Percentiles rank a stretch among this genome's conserved stretches.
phyloP scores from a whole-genome alignment of 352 stramenopile species.

The Globisporangium megalacanthum region DNA sequence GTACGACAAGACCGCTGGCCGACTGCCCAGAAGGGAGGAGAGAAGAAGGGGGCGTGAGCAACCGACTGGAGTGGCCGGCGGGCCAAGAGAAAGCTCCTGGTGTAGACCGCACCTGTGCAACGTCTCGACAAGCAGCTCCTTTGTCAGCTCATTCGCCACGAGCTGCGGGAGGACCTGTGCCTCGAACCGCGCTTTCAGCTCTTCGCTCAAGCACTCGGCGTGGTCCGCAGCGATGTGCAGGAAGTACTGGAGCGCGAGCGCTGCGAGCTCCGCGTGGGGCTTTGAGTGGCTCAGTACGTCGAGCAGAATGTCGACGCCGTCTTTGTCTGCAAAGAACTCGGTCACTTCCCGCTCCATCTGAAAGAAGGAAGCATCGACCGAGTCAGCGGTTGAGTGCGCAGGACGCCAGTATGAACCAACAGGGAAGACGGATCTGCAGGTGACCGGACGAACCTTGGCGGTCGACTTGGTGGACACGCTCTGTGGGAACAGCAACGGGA shows the following conservation, averaged over 20 bases:
- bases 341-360: constrained; percentile 62
- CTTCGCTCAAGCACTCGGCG: constrained; percentile 26
- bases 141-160: constrained; percentile 52
- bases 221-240: constrained; percentile 70
- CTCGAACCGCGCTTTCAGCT: constrained; percentile 37
- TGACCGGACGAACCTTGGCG: constrained; percentile 32
- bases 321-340: constrained; percentile 37
- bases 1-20: constrained; percentile 50
- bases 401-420: too few species aligned
- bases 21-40: too few species aligned
- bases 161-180: constrained; percentile 52
- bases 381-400: too few species aligned
- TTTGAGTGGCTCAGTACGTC: constrained; percentile 66
- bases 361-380: not conserved
- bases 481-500: constrained; percentile 70
- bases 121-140: constrained; percentile 72
- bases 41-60: too few species aligned
- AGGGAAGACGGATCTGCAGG: too few species aligned
- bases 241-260: constrained; percentile 78
- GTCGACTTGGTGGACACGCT: constrained; percentile 47
- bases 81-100: too few species aligned
- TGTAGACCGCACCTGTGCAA: constrained; percentile 47
- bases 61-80: too few species aligned
- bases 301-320: constrained; percentile 57
- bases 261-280: constrained; percentile 57